Base-by-base conservation (phyloP, 2,329 filamentous ascomycete genomes). In the Fusarium sublunatum region DNA sequence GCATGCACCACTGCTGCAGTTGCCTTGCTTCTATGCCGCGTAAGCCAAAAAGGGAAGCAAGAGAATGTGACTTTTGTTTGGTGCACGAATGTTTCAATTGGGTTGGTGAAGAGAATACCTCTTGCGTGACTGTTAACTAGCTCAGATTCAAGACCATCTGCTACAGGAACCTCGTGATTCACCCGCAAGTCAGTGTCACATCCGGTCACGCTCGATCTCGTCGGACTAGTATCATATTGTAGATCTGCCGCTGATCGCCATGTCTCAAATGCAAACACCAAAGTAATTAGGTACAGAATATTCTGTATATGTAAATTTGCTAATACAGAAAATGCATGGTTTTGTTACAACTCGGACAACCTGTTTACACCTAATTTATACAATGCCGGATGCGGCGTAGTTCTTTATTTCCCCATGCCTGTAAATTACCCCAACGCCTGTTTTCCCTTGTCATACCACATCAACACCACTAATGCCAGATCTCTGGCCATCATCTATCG, bases 401-500 rank as follows among this genome's bases (percentile, higher is more conserved):
- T 65, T 51, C 38, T 53, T 11, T 40, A 42, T 22, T 22, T 25
- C 28, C 22, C 54, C 50, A 57, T 35, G 47, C 34, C 31, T 50
- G 53, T 34, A 50, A 31, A 28, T 25, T 55, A 24, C 28, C 28
- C 55, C 32, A 61, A 67, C 63, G 63, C 63, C 63, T 65, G 26
- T 56, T 64, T 58, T 46, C 35, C 54, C 26, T 32, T 47, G 36
- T 65, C 47, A 65, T 67, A 52, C 63, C 63, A 67, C 58, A 32
- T 53, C 38, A 61, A 67, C 48, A 67, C 63, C 58, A 61, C 63
- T 51, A 61, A 29, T 53, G 15, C 38, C 31, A 67, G 47, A 61
- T 58, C 58, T 66, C 58, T 42, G 44, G 9, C 54, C 63, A 61
- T 36, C 31, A 47, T 25, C 35, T 41, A 53, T 56, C 28, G 22